phyloP scores from a whole-genome alignment of 305 asterid species.

The Plantago coronopus region DNA sequence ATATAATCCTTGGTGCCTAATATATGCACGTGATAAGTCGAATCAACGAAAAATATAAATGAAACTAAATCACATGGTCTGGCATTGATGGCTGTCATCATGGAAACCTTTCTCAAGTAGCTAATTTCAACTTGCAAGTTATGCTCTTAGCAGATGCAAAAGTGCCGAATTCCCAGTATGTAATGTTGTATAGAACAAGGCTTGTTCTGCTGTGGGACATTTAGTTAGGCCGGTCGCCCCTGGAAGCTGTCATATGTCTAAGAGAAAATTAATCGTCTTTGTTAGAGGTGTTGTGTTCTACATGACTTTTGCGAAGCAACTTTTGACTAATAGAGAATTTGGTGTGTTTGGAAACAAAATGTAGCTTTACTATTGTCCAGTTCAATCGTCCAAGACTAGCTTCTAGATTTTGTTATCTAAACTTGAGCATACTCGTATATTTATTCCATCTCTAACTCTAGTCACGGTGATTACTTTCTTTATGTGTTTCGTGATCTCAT shows the following conservation, averaged over 20 bases:
- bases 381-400: background rate
- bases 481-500: background rate
- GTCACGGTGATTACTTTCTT: too few relatives aligned
- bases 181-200: too few relatives aligned
- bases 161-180: background rate
- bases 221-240: background rate
- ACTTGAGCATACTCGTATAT: background rate
- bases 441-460: too few relatives aligned
- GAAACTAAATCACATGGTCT: too few relatives aligned
- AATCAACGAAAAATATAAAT: background rate
- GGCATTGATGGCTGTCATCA: background rate
- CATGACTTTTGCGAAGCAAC: background rate
- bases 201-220: background rate
- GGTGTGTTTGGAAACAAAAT: background rate
- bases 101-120: background rate
- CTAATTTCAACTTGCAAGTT: too few relatives aligned
- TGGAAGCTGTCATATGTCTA: background rate
- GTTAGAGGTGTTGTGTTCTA: background rate
- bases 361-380: background rate
- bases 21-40: background rate
- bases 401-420: background rate
- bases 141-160: background rate
- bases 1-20: background rate
- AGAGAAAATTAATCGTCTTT: background rate
- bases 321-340: too few relatives aligned